Evolutionary conservation across 352 stramenopile genomes (phyloP).

Genomic region (Nothophytophthora sp.): DNA sequence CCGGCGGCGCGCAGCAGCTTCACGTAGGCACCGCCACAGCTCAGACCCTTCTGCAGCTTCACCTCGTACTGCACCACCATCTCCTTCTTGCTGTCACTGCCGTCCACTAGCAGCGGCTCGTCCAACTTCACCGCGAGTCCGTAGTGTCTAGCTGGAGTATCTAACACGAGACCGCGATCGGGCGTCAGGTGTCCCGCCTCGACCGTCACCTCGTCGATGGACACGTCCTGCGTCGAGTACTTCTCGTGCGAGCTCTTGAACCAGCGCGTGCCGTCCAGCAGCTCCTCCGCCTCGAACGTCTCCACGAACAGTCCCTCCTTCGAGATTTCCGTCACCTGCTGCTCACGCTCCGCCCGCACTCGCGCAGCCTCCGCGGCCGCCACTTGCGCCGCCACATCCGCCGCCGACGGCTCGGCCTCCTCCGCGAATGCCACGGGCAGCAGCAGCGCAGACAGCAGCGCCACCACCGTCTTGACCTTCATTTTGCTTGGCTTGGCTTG

Average conservation of each 20-base stretch:
- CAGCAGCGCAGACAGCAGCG: slow-evolving; percentile 43
- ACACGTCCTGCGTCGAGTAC: slow-evolving; percentile 73
- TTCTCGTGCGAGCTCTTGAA: slow-evolving; percentile 86
- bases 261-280: slow-evolving; percentile 72
- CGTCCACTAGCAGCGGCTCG: slow-evolving; percentile 64
- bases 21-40: slow-evolving; percentile 93
- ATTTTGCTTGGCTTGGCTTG: slow-evolving; percentile 25
- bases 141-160: slow-evolving; percentile 77
- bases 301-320: slow-evolving; percentile 72
- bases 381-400: slow-evolving; percentile 1
- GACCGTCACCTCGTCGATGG: slow-evolving; percentile 64
- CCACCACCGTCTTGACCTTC: slow-evolving; percentile 51
- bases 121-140: slow-evolving; percentile 75
- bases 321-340: slow-evolving; percentile 53
- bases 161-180: slow-evolving; percentile 75
- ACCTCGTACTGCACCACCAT: slow-evolving; percentile 96
- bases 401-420: no score
- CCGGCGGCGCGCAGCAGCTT: slow-evolving; percentile 90
- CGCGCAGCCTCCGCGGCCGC: slow-evolving; percentile 13
- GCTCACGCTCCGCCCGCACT: slow-evolving; percentile 28
- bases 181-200: slow-evolving; percentile 51
- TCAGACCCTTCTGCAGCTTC: slow-evolving; percentile 90
- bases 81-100: slow-evolving; percentile 71
- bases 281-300: slow-evolving; percentile 67
- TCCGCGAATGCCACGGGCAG: slow-evolving; percentile 29